phyloP scores from a whole-genome alignment of 805 yeast genomes.

The Metschnikowia drakensbergensis region DNA sequence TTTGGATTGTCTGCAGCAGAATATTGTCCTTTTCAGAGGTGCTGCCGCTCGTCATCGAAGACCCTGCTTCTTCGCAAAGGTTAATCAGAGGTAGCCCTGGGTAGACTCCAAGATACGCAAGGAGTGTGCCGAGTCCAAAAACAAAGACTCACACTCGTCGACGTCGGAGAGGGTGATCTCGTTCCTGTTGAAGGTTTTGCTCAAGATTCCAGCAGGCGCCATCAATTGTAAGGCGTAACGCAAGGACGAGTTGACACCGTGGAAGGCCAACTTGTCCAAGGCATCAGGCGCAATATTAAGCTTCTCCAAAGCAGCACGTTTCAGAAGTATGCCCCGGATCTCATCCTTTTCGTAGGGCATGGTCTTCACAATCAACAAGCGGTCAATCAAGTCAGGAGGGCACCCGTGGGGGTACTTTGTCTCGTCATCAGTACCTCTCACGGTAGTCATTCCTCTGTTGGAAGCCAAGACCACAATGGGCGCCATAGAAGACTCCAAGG shows the following conservation, averaged over 20 bases:
- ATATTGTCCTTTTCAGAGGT: too few relatives aligned
- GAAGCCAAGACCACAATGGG: slow-evolving; percentile 96
- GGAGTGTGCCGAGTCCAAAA: slow-evolving; percentile 82
- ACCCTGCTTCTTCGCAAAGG: background rate
- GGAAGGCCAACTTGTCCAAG: slow-evolving; percentile 63
- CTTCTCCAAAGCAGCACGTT: slow-evolving; percentile 76
- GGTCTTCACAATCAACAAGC: slow-evolving; percentile 88
- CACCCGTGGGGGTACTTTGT: slow-evolving; percentile 90
- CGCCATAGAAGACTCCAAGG: slow-evolving; percentile 85
- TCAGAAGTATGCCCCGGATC: slow-evolving; percentile 73
- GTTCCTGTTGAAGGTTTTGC: slow-evolving; percentile 66
- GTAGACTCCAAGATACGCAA: slow-evolving; percentile 59
- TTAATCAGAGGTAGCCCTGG: slow-evolving; percentile 33
- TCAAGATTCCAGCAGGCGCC: slow-evolving; percentile 84
- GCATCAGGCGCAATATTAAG: slow-evolving; percentile 66
- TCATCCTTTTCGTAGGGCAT: slow-evolving; percentile 83
- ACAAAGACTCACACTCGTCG: slow-evolving; percentile 77
- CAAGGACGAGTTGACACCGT: slow-evolving; percentile 75
- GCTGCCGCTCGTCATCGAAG: too few relatives aligned
- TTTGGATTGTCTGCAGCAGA: too few relatives aligned
- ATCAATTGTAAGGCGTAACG: slow-evolving; percentile 90
- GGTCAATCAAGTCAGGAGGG: slow-evolving; percentile 90
- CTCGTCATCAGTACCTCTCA: slow-evolving; percentile 85
- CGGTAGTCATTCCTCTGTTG: slow-evolving; percentile 87
- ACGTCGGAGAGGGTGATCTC: slow-evolving; percentile 69